phyloP scores from a whole-genome alignment of 2,329 filamentous ascomycete genomes.

The Diplodia sapinea region DNA sequence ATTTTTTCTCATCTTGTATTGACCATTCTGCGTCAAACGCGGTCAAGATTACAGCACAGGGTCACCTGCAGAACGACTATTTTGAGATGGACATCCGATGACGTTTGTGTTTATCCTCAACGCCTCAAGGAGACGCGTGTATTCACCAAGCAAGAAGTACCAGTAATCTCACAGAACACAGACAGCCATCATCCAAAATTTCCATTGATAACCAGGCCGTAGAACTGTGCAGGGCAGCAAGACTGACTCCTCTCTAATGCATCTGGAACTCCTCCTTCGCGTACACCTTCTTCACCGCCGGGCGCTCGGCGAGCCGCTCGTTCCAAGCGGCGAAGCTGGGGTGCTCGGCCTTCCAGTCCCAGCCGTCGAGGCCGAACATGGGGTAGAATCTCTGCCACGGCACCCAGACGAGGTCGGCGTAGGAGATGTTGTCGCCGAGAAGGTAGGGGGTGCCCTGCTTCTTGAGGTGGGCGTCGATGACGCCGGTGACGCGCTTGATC shows the following conservation, averaged over 20 bases:
- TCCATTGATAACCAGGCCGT: no score
- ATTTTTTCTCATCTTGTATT: no score
- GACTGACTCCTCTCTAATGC: background rate
- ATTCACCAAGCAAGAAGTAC: no score
- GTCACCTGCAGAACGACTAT: no score
- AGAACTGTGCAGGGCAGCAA: no score
- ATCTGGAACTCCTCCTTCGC: background rate
- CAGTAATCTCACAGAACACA: no score
- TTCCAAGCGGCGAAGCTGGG: slow-evolving; percentile 32
- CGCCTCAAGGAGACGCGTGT: no score
- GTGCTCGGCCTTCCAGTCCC: slow-evolving; percentile 40
- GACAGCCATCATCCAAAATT: no score
- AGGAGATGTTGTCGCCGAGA: slow-evolving; percentile 52
- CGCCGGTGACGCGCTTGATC: slow-evolving; percentile 51
- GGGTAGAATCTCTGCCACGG: slow-evolving; percentile 44
- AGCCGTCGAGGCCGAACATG: slow-evolving; percentile 37
- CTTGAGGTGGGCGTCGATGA: slow-evolving; percentile 51
- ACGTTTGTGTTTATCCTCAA: no score
- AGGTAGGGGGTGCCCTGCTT: slow-evolving; percentile 46
- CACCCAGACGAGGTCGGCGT: slow-evolving; percentile 51
- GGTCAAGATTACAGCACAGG: no score
- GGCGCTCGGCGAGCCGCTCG: background rate
- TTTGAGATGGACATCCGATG: no score
- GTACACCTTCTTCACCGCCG: background rate
- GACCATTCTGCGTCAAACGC: no score